Evolutionary conservation across 2,329 filamentous ascomycete species (phyloP).

Genomic region (Stemphylium beticola): DNA sequence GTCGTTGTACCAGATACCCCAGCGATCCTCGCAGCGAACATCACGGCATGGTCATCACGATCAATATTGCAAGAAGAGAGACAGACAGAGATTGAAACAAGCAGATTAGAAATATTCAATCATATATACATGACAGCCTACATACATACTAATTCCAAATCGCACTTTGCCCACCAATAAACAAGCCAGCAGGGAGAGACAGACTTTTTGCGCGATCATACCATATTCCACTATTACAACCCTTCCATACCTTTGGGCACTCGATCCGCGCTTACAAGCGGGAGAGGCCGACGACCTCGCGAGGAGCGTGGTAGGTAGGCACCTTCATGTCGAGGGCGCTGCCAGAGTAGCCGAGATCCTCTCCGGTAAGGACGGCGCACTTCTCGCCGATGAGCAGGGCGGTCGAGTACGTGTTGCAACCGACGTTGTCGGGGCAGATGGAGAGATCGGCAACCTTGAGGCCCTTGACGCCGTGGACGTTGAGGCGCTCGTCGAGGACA

Average conservation of each 20-base stretch:
- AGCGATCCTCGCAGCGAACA: background rate
- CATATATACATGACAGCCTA: background rate
- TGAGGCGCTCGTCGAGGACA: conserved; percentile 77
- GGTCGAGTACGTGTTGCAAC: conserved; percentile 66
- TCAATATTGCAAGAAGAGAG: background rate
- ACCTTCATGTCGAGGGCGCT: conserved; percentile 78
- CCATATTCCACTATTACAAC: background rate
- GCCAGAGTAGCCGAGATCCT: conserved; percentile 77
- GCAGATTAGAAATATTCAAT: background rate
- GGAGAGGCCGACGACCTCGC: conserved; percentile 52
- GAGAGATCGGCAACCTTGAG: conserved; percentile 78
- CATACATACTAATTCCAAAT: background rate
- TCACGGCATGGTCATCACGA: background rate
- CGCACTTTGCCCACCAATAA: background rate
- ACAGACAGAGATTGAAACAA: background rate
- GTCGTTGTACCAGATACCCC: too few species aligned
- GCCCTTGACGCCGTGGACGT: conserved; percentile 77
- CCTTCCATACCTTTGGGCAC: background rate
- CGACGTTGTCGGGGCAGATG: conserved; percentile 81
- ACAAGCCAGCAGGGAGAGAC: background rate
- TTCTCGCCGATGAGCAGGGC: conserved; percentile 80
- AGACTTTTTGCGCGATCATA: background rate
- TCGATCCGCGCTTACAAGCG: conserved; percentile 46
- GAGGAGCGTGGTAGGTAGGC: conserved; percentile 56
- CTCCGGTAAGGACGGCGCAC: conserved; percentile 70